Conservation (phyloP, 768 basidiomycete species). For the Rubroboletus satanas region DNA sequence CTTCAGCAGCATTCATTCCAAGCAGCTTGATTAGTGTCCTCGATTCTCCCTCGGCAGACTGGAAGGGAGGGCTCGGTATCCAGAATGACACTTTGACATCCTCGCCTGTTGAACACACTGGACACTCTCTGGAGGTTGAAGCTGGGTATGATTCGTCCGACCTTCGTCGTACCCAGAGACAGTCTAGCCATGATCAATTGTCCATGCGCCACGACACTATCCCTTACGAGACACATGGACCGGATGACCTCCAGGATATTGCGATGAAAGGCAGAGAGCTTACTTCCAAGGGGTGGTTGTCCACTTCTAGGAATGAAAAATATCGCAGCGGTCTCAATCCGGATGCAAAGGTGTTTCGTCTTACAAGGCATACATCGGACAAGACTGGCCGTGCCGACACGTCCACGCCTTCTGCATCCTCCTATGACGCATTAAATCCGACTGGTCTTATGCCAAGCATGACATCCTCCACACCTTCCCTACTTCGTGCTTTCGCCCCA, state of each 20-base stretch:
- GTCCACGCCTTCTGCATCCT: slow-evolving; percentile 8
- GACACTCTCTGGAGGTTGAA: slow-evolving; percentile 25
- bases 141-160: slow-evolving; percentile 48
- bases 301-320: slow-evolving; percentile 41
- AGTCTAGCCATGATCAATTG: slow-evolving; percentile 16
- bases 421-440: slow-evolving; percentile 59
- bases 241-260: slow-evolving; percentile 14
- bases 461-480: slow-evolving; percentile 43
- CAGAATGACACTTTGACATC: slow-evolving; percentile 29
- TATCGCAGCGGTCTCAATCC: slow-evolving; percentile 74
- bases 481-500: slow-evolving; percentile 81
- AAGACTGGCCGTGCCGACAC: slow-evolving; percentile 11
- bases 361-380: slow-evolving; percentile 32
- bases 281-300: slow-evolving; percentile 47
- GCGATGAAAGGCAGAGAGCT: slow-evolving; percentile 19
- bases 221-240: slow-evolving; percentile 31
- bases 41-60: slow-evolving; percentile 54
- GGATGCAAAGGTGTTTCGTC: slow-evolving; percentile 79
- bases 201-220: slow-evolving; percentile 30
- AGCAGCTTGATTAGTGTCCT: slow-evolving; percentile 45
- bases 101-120: slow-evolving; percentile 42
- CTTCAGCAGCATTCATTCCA: slow-evolving; percentile 52
- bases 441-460: slow-evolving; percentile 44
- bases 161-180: slow-evolving; percentile 29
- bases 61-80: slow-evolving; percentile 33